Base-by-base conservation (phyloP, 805 yeast species). In the Komagataella ulmi region DNA sequence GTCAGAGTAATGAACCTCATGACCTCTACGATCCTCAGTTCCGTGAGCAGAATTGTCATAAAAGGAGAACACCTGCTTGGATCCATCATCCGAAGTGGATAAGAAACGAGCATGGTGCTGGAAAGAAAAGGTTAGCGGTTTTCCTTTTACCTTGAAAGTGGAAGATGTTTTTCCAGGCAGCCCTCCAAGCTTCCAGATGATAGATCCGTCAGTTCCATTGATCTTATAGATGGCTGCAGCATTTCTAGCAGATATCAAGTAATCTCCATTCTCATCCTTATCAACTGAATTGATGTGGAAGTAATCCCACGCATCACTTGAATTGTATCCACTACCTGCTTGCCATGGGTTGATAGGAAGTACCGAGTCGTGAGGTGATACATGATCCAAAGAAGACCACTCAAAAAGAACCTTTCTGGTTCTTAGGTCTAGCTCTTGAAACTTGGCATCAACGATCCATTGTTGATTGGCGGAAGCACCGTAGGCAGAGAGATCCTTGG, bases 241-340 rank as follows among this genome's bases (percentile, higher is more conserved):
- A 55, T 67, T 63, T 55, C 72, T 61, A 5, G 70, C 67, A 4
- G 69, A 65, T 17, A 68, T 43, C 17, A 67, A 47, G 54, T 67
- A 67, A 52, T 66, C 64, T 12, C 70, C 67, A 47, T 62, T 51
- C 14, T 55, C 61, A 54, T 67, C 68, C 52, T 68, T 69, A 51
- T 67, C 71, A 36, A 67, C 67, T 1, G 72, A 67, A 50, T 69
- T 69, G 52, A 68, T 65, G 54, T 69, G 72, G 61, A 67, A 67
- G 51, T 65, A 69, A 54, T 68, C 72, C 70, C 70, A 69, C 6
- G 73, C 71, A 54, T 59, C 64, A 51, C 63, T 57, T 7, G 67
- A 63, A 45, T 62, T 62, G 50, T 51, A 59, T 2, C 70, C 71
- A 17, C 59, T 54, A n/a, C 71, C 71, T 7, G 67, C 69, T 17